A percentile compares a stretch with the other conserved stretches of the same genome.
Evolutionary conservation across 2,329 filamentous ascomycete species (phyloP).

Genomic region (Diplocarpon rosae): DNA sequence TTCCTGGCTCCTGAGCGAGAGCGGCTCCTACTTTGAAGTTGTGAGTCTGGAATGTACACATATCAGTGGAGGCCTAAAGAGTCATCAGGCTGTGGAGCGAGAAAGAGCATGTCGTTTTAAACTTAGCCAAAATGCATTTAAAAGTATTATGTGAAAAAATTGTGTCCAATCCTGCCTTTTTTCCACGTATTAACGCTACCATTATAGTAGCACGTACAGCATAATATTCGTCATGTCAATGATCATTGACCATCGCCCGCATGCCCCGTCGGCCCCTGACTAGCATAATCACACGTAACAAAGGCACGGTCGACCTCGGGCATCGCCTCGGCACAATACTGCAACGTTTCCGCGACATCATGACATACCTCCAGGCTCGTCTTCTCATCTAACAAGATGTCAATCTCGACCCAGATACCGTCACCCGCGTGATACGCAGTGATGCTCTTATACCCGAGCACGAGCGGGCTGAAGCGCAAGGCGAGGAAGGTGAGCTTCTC

Average conservation of each 20-base stretch:
- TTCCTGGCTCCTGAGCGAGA: too few relatives aligned
- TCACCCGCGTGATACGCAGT: slow-evolving; percentile 49
- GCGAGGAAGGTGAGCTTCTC: slow-evolving; percentile 47
- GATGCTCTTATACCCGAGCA: slow-evolving; percentile 38
- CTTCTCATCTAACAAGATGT: slow-evolving; percentile 41
- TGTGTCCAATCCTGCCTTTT: too few relatives aligned
- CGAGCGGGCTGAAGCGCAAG: slow-evolving; percentile 39
- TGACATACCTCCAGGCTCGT: slow-evolving; percentile 38
- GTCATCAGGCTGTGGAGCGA: too few relatives aligned
- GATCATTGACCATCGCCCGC: slow-evolving; percentile 1
- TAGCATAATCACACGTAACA: slow-evolving; percentile 28
- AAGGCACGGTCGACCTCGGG: slow-evolving; percentile 28
- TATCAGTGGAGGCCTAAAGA: too few relatives aligned
- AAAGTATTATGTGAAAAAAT: too few relatives aligned
- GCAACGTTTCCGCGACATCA: slow-evolving; percentile 48
- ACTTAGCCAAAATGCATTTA: too few relatives aligned
- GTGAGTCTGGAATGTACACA: too few relatives aligned
- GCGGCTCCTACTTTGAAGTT: too few relatives aligned
- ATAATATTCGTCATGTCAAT: not conserved
- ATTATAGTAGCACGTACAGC: too few relatives aligned
- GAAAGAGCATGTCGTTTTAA: too few relatives aligned
- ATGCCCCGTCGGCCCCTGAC: slow-evolving; percentile 19
- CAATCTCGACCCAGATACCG: slow-evolving; percentile 48
- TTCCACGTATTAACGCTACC: too few relatives aligned
- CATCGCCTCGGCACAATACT: slow-evolving; percentile 45